Base-by-base conservation (phyloP, 2,329 filamentous ascomycete species). In the Hypoxylon sp. region DNA sequence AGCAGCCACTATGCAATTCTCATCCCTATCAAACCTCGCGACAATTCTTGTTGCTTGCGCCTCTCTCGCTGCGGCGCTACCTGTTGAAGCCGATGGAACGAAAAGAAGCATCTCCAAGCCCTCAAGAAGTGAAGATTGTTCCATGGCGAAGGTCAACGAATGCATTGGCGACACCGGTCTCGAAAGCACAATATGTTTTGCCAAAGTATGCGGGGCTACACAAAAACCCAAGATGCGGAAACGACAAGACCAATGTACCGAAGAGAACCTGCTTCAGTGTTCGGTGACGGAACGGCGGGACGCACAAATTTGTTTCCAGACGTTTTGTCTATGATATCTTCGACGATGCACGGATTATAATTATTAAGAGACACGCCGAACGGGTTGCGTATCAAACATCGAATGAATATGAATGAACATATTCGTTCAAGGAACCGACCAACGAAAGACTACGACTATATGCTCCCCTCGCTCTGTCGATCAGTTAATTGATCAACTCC, bases 211-310 rank as follows among this genome's bases (percentile, higher is more conserved):
- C 46, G 54, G 50, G 1, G 51, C 53, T n/a, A 36, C 32, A 27
- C 25, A 37, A 9, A 40, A n/a, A 19, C 16, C 37, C 35, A 57
- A 11, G 27, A 52, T 36, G 35, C 26, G 20, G 9, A 65, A 64
- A 40, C 63, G 63, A 12, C 51, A 64, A 27, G 59, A 62, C 37
- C 29, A 59, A 12, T 65, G 62, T 58, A 64, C 57, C 20, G 62
- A 64, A 42, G 61, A 65, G 4, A 65, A 64, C 49, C 47, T 65
- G 17, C 47, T 61, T 15, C 46, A 61, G 40, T 64, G 63, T 31
- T 46, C 62, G n/a, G 58, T 62, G 27, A 44, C 48, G 44, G 60
- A 64, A 40, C 62, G 57, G 63, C 53, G 56, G 23, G 54, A 64
- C 26, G 55, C 63, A 16, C 55, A 62, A 48, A 48, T 57, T 9